Base-by-base conservation (phyloP, 164 flowering plant genomes). In the Cinnamomum chago region DNA sequence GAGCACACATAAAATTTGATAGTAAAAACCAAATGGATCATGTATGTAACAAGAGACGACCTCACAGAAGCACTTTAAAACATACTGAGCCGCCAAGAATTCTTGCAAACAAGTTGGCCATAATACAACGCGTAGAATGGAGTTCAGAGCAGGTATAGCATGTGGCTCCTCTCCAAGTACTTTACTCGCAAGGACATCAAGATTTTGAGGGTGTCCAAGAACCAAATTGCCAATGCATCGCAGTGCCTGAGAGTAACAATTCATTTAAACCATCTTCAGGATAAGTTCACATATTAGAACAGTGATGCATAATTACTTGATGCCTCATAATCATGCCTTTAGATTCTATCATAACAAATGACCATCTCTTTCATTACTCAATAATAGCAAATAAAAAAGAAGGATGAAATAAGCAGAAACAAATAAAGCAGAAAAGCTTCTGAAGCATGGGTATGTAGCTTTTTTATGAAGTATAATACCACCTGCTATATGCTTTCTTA, bases 61-160 rank as follows among this genome's bases (percentile, higher is more conserved):
- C 98, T 96, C 93, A 79, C 97, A 96, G 76, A 88, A 96, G 85
- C 88, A 76, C 85, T 89, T 89, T 78, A 96, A 88, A 75, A 94
- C 82, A 80, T 90, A 89, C 77, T 96, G 97, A 72, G 98, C 98
- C 40, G 95, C 94, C 60, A 88, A 58, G 77, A 89, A 90, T 78
- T 96, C 99, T 85, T 89, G 93, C 65, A 82, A 51, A 75, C 88
- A 88, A 66, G 94, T 85, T 18, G 99, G 84, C 58, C 92, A 85
- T 89, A 96, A 84, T 69, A 85, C 86, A 75, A 91, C 87, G 33
- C 90, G 86, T n/a, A 96, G 89, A 74, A 94, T 83, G 40, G 98
- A 90, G 80, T 96, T 94, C 70, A 93, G 75, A 66, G 98, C 96
- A 78, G 93, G 90, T 79, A 92, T 95, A 72, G 79, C 79, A 40